Percentiles rank a stretch among this genome's conserved stretches.
phyloP scores from a whole-genome alignment of 805 yeast species.

The Pichia occidentalis region DNA sequence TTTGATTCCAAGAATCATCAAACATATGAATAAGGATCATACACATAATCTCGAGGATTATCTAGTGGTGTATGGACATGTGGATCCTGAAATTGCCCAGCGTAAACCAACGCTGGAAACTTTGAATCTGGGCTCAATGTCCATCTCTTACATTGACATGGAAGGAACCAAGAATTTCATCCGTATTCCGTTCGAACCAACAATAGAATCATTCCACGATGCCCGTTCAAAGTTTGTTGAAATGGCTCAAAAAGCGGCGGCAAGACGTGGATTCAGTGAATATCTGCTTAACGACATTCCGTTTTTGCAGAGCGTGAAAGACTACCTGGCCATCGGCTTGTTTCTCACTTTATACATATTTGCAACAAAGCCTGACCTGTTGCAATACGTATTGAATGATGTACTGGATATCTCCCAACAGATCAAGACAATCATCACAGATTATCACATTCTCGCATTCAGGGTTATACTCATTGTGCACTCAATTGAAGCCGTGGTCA shows the following conservation, averaged over 20 bases:
- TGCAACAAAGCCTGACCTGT: conserved; percentile 11
- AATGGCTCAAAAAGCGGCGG: conserved; percentile 75
- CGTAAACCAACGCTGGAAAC: conserved; percentile 38
- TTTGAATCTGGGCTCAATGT: conserved; percentile 39
- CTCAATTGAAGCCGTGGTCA: conserved; percentile 39
- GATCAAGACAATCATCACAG: conserved; percentile 8
- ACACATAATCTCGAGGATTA: conserved; percentile 66
- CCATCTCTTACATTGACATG: conserved; percentile 30
- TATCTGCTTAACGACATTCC: conserved; percentile 19
- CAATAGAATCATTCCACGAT: conserved; percentile 37
- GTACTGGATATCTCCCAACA: conserved; percentile 8
- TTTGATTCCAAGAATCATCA: conserved; percentile 40
- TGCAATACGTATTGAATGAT: conserved; percentile 6
- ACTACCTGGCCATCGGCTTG: conserved; percentile 26
- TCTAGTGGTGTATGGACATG: conserved; percentile 48
- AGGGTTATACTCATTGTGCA: conserved; percentile 38
- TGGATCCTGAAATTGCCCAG: conserved; percentile 12
- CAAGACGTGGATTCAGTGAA: conserved; percentile 52
- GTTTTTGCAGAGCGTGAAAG: conserved; percentile 34
- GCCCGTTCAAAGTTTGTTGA: conserved; percentile 49
- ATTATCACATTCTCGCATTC: conserved; percentile 12
- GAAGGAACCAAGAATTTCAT: conserved; percentile 29
- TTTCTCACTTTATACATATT: conserved; percentile 6
- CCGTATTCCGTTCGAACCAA: conserved; percentile 47
- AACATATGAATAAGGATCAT: conserved; percentile 80